Evolutionary conservation across 768 basidiomycete species (phyloP).

Genomic region (Exidia glandulosa): DNA sequence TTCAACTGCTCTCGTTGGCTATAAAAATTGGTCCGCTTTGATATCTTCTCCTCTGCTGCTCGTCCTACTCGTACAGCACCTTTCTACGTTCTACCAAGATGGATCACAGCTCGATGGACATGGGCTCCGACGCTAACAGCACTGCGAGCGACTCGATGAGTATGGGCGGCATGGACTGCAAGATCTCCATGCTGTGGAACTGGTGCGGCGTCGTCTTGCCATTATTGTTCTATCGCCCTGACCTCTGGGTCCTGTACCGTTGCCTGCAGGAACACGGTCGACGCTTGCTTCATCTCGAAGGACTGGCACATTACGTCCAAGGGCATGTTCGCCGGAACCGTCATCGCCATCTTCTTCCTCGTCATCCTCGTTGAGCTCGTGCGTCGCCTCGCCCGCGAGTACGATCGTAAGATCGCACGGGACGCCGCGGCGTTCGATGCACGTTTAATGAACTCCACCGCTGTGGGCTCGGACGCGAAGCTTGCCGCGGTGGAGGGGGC

Average conservation of each 20-base stretch:
- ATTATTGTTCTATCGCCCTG: background rate
- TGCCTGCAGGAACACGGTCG: conserved; percentile 12
- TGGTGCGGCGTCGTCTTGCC: conserved; percentile 6
- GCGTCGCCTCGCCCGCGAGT: conserved; percentile 15
- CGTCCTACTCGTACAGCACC: background rate
- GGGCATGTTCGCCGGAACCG: conserved; percentile 17
- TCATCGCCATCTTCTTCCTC: conserved; percentile 20
- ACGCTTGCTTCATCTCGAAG: conserved; percentile 18
- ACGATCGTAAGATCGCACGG: conserved; percentile 14
- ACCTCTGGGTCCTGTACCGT: background rate
- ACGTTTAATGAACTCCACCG: background rate
- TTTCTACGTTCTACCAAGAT: too few species aligned
- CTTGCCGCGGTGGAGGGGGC: too few species aligned
- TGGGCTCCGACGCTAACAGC: background rate
- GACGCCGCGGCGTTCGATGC: background rate
- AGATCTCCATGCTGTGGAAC: conserved; percentile 21
- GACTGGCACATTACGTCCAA: conserved; percentile 16
- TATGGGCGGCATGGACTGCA: background rate
- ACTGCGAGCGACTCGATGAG: background rate
- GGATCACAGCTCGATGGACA: background rate
- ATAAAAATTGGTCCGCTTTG: background rate
- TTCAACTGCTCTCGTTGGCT: background rate
- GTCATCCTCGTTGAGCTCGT: conserved; percentile 17
- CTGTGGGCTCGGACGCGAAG: background rate
- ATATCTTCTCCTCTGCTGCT: background rate